Percentiles rank a stretch among this genome's conserved stretches.
Evolutionary conservation across 257 asterid species (phyloP).

Genomic region (Gentiana dahurica): DNA sequence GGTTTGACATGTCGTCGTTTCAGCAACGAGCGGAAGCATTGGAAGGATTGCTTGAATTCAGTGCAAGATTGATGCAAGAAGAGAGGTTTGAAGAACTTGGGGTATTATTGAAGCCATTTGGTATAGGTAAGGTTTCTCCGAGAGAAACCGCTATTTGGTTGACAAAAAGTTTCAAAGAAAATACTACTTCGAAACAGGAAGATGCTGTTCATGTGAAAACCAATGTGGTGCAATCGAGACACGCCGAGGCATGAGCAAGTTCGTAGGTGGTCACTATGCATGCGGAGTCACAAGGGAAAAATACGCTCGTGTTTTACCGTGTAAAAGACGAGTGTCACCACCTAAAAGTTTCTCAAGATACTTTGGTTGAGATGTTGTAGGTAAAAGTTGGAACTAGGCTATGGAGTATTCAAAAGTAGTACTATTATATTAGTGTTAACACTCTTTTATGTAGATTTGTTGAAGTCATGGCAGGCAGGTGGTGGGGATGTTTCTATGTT

Average conservation of each 20-base stretch:
- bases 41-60: slow-evolving; percentile 86
- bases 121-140: slow-evolving; percentile 82
- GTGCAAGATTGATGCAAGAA: slow-evolving; percentile 71
- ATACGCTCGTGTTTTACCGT: no score
- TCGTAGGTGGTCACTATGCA: neutral
- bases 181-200: slow-evolving; percentile 41
- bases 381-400: neutral
- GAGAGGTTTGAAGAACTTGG: slow-evolving; percentile 81
- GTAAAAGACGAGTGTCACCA: no score
- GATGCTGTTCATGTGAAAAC: slow-evolving; percentile 18
- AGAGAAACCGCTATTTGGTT: slow-evolving; percentile 96
- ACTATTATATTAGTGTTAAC: neutral
- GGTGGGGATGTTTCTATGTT: no score
- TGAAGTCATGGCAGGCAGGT: neutral
- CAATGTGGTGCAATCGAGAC: slow-evolving; percentile 12
- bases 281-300: no score
- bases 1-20: slow-evolving; percentile 72
- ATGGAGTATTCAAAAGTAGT: slow-evolving; percentile 2
- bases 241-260: slow-evolving; percentile 19
- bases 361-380: neutral
- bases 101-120: slow-evolving; percentile 74
- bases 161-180: slow-evolving; percentile 81
- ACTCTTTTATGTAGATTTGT: slow-evolving; percentile 4
- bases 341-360: no score
- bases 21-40: slow-evolving; percentile 81